A percentile compares a stretch with the other conserved stretches of the same genome.
Conservation (phyloP, 1,139 yeast genomes). For the Blastobotrys malaysiensis region DNA sequence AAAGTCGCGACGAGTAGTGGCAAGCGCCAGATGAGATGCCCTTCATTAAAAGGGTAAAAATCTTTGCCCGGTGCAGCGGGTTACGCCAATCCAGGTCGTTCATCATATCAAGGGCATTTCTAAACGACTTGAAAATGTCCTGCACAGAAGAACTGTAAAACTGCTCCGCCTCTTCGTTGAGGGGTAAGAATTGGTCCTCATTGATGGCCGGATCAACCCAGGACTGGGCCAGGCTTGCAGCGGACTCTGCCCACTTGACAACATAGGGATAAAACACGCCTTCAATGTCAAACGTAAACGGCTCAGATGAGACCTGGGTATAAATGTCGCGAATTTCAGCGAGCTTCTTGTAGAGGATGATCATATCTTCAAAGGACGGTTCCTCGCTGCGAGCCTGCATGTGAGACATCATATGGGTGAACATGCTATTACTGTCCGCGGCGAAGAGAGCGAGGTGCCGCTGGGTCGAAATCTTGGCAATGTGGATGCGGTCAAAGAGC, state of each 20-base stretch:
- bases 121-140: constrained; percentile 62
- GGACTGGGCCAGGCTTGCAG: constrained; percentile 44
- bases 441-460: constrained; percentile 57
- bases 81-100: constrained; percentile 58
- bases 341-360: constrained; percentile 54
- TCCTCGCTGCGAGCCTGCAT: constrained; percentile 34
- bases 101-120: constrained; percentile 51
- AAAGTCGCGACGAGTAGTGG: constrained; percentile 45
- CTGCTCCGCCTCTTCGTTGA: constrained; percentile 40
- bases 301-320: constrained; percentile 42
- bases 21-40: constrained; percentile 58
- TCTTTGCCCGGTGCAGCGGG: constrained; percentile 53
- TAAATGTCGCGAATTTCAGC: constrained; percentile 52
- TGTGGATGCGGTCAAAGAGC: constrained; percentile 51
- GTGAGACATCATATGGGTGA: constrained; percentile 48
- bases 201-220: constrained; percentile 53
- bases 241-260: constrained; percentile 50
- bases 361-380: constrained; percentile 54
- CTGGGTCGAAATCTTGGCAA: constrained; percentile 52
- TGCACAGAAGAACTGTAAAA: constrained; percentile 52
- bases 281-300: constrained; percentile 56
- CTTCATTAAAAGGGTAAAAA: constrained; percentile 54
- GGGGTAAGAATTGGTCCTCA: constrained; percentile 52
- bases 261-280: constrained; percentile 54
- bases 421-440: constrained; percentile 57